Conservation (phyloP, 2,329 filamentous ascomycete species). For the Beauveria scarabaeidicola region DNA sequence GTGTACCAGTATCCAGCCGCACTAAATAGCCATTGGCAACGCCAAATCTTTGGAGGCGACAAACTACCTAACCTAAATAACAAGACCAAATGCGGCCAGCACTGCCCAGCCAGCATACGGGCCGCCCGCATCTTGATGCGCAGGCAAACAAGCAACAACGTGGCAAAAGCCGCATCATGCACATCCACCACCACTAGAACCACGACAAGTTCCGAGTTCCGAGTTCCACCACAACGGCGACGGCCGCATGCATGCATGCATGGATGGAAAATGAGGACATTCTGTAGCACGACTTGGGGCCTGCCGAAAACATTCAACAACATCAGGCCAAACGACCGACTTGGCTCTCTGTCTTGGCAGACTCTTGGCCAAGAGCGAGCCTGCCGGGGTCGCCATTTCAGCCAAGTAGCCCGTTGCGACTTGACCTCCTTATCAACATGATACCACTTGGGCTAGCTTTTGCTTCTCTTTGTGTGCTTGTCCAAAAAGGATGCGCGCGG, state of each 20-base stretch:
- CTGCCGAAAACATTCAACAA: background rate
- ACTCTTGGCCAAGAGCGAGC: too few species aligned
- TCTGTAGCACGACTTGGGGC: background rate
- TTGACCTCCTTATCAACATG: too few species aligned
- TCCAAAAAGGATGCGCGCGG: background rate
- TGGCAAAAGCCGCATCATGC: background rate
- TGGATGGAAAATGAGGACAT: background rate
- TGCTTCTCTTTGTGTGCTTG: too few species aligned
- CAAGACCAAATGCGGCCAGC: too few species aligned
- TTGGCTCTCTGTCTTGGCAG: too few species aligned
- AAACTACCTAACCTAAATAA: too few species aligned
- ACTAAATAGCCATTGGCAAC: background rate
- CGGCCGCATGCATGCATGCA: background rate
- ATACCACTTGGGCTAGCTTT: too few species aligned
- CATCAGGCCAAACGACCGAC: background rate
- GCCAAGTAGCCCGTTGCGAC: too few species aligned
- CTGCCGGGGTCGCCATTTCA: too few species aligned
- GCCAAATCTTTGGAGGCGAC: too few species aligned
- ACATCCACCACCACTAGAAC: background rate
- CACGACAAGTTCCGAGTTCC: background rate
- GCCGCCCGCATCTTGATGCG: background rate
- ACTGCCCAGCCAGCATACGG: too few species aligned
- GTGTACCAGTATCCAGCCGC: too few species aligned
- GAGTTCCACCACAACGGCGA: constrained; percentile 1
- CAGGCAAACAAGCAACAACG: background rate